These are phyloP conservation scores for Pichia sp. DNA, from an alignment of 1,139 yeast species.

Conservation along the genomic window DNA sequence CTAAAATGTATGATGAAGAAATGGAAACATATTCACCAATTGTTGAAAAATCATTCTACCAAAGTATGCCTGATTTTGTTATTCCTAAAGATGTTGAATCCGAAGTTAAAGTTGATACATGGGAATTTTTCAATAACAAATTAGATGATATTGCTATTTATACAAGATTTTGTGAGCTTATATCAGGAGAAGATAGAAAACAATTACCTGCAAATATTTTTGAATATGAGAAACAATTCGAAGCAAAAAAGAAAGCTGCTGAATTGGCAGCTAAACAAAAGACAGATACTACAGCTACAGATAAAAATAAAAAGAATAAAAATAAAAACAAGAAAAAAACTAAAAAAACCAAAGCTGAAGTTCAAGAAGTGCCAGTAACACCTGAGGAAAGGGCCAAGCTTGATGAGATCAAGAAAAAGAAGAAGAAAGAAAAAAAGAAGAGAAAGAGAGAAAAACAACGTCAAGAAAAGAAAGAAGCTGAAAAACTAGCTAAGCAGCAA, in stretches of 20 bases:
- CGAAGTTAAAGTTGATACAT: background rate
- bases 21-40: conserved; percentile 14
- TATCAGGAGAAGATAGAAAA: conserved; percentile 1
- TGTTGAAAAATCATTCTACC: conserved; percentile 19
- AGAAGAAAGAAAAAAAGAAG: background rate
- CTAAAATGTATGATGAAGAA: conserved; percentile 1
- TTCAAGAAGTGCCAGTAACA: conserved; percentile 2
- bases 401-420: background rate
- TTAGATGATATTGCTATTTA: conserved; percentile 4
- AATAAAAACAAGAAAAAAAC: conserved; percentile 2
- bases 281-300: background rate
- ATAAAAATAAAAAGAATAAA: background rate
- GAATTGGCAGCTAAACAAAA: background rate
- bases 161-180: conserved; percentile 2
- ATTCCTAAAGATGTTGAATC: background rate
- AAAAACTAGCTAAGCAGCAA: background rate
- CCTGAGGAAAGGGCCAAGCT: background rate
- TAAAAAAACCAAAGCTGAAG: background rate
- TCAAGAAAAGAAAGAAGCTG: background rate
- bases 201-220: conserved; percentile 11
- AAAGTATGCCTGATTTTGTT: conserved; percentile 20
- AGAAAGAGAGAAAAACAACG: background rate
- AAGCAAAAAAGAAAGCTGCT: conserved; percentile 3
- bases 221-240: background rate
- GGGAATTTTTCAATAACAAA: conserved; percentile 6